Base-by-base conservation (phyloP, 495 filamentous ascomycete genomes). In the Daldinia bambusicola region DNA sequence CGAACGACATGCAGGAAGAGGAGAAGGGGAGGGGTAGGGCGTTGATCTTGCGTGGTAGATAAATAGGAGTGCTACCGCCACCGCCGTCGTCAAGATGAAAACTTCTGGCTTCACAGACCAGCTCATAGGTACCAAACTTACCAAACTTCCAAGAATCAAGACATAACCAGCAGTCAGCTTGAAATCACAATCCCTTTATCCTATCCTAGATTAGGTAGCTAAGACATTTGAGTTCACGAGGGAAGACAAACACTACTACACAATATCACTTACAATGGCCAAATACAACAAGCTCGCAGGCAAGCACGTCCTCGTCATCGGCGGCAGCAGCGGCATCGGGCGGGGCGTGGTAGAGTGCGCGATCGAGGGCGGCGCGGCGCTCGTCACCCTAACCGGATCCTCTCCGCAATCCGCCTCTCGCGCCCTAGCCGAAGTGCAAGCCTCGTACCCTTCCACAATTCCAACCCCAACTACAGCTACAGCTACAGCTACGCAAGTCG, bases 301-400 rank as follows among this genome's bases (percentile, higher is more conserved):
- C 59, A 76, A 74, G 41, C 79, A 80, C 66, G 72, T 89, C 55
- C 82, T 89, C 66, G 61, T 89, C 41, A 80, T 89, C 59, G 88
- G 88, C 31, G 88, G 85, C 9, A 84, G 79, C 34, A 80, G 80
- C 2, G 88, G 87, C 38, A 87, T 90, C 57, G 88, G 88, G 31
- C 85, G 82, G 55, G 80, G 77, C 48, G 84, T 89, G 4, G 87
- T 87, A 40, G 80, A 86, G 70, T 80, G 77, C 5, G 73, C 78
- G 10, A 75, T 89, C 61, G 83, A 83, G 50, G 76, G 85, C 22
- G 80, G 82, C 26, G 26, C 26, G 40, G 85, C 85, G 40, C 71
- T 71, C 61, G 82, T 90, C 43, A 86, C 83, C 36, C 81, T 91
- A 72, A 80, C 82, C 41, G 86, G 84, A 1, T 90, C 88, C 0